Conservation (phyloP, 768 basidiomycete species). For the Postia placenta region DNA sequence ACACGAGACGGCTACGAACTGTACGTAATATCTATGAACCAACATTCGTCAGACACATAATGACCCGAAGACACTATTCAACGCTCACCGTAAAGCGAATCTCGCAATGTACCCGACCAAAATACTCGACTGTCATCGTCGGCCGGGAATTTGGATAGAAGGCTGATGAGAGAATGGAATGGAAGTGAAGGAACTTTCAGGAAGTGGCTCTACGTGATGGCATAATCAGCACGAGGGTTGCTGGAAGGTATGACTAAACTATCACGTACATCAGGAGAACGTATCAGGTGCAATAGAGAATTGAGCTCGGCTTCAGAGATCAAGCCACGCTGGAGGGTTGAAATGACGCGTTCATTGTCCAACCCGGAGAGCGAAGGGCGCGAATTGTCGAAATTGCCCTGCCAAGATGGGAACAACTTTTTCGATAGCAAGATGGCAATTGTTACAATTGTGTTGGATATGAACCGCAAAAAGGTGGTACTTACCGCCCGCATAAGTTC, state of each 20-base stretch:
- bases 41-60: too few species aligned
- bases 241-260: not conserved
- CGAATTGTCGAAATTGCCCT: slow-evolving; percentile 64
- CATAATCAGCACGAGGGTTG: slow-evolving; percentile 10
- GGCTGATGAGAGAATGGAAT: slow-evolving; percentile 70
- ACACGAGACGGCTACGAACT: slow-evolving; percentile 17
- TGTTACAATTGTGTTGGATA: too few species aligned
- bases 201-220: slow-evolving; percentile 75
- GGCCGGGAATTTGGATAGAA: slow-evolving; percentile 72
- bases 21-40: slow-evolving; percentile 34
- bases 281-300: slow-evolving; percentile 61
- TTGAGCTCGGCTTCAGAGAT: slow-evolving; percentile 64
- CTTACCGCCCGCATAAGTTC: slow-evolving; percentile 78
- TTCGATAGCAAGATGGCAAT: too few species aligned
- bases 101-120: slow-evolving; percentile 58
- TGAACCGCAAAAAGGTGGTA: not conserved
- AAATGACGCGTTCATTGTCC: slow-evolving; percentile 48
- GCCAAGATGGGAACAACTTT: slow-evolving; percentile 78
- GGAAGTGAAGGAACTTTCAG: slow-evolving; percentile 80
- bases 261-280: slow-evolving; percentile 64
- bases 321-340: slow-evolving; percentile 58
- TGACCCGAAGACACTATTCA: slow-evolving; percentile 1
- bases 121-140: slow-evolving; percentile 74
- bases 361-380: slow-evolving; percentile 64
- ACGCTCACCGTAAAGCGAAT: slow-evolving; percentile 59